phyloP scores from a whole-genome alignment of 1,284 basidiomycete species.

The Cryptococcus amylolentus region DNA sequence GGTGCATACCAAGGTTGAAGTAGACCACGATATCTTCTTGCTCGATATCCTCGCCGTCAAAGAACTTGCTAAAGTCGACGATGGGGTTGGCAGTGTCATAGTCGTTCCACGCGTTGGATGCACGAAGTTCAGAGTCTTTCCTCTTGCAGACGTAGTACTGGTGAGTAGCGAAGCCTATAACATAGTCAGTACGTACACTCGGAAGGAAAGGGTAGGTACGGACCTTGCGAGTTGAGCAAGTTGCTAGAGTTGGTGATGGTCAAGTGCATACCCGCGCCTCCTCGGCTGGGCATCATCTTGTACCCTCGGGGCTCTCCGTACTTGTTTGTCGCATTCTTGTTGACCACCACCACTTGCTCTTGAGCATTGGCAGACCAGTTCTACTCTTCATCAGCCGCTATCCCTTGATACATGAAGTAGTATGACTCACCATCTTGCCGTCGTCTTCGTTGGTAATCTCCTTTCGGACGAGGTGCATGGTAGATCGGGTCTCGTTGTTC shows the following conservation, averaged over 20 bases:
- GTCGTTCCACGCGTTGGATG: conserved; percentile 61
- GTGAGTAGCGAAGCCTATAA: conserved; percentile 38
- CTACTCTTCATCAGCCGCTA: conserved; percentile 33
- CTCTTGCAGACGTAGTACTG: conserved; percentile 64
- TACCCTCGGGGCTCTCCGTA: conserved; percentile 44
- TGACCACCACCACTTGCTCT: conserved; percentile 59
- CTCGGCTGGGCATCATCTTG: conserved; percentile 35
- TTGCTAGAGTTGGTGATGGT: conserved; percentile 40
- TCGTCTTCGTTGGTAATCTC: conserved; percentile 18
- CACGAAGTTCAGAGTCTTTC: conserved; percentile 61
- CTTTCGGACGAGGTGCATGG: conserved; percentile 8
- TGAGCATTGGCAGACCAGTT: conserved; percentile 56
- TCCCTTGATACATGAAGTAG: conserved; percentile 19
- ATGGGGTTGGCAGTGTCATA: conserved; percentile 59
- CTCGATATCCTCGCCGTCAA: conserved; percentile 41
- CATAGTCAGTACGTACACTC: background rate
- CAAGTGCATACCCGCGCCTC: conserved; percentile 29
- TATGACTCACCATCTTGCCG: conserved; percentile 8
- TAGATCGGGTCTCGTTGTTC: conserved; percentile 45
- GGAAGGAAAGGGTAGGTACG: background rate
- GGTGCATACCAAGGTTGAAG: conserved; percentile 30
- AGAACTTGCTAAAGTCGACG: conserved; percentile 43
- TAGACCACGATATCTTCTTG: conserved; percentile 43
- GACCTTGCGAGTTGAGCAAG: conserved; percentile 28
- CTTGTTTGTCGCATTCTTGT: conserved; percentile 56